A percentile compares a stretch with the other conserved stretches of the same genome.
Conservation (phyloP, 768 basidiomycete genomes). For the Phaffia australis region DNA sequence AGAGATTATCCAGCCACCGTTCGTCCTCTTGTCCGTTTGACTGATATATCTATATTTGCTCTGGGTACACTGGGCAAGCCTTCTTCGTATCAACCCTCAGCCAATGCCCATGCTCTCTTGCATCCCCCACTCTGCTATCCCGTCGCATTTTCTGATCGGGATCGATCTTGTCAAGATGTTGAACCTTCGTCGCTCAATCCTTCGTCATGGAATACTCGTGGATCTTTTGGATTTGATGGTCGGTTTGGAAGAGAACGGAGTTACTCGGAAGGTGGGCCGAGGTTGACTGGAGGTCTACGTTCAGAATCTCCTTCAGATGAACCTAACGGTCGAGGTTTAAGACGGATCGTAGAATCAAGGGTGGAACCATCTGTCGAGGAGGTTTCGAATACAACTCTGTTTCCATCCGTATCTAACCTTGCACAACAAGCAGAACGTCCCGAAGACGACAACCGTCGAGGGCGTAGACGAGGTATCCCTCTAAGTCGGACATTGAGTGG, state of each 20-base stretch:
- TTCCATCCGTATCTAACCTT: too few species aligned
- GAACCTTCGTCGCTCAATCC: too few species aligned
- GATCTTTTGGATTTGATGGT: too few species aligned
- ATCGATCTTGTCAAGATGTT: too few species aligned
- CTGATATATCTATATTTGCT: constrained; percentile 10
- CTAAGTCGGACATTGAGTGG: constrained; percentile 5
- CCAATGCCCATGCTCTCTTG: constrained; percentile 17
- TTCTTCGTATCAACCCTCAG: constrained; percentile 7
- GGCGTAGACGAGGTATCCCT: not conserved
- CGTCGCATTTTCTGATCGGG: not conserved
- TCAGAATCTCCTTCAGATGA: too few species aligned
- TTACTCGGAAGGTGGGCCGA: not conserved
- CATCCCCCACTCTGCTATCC: constrained; percentile 14
- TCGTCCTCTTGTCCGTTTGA: constrained; percentile 12
- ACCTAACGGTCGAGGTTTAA: not conserved
- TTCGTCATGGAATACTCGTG: too few species aligned
- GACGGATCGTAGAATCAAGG: not conserved
- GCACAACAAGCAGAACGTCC: not conserved
- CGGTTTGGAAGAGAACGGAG: not conserved
- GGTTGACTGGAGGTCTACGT: too few species aligned
- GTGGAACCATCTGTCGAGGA: not conserved
- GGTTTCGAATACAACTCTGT: too few species aligned
- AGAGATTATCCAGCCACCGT: not conserved
- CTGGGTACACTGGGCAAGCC: constrained; percentile 17
- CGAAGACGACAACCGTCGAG: not conserved